Percentiles rank a stretch among this genome's conserved stretches.
phyloP scores from a whole-genome alignment of 2,329 filamentous ascomycete species.

The Xylariaceae sp. region DNA sequence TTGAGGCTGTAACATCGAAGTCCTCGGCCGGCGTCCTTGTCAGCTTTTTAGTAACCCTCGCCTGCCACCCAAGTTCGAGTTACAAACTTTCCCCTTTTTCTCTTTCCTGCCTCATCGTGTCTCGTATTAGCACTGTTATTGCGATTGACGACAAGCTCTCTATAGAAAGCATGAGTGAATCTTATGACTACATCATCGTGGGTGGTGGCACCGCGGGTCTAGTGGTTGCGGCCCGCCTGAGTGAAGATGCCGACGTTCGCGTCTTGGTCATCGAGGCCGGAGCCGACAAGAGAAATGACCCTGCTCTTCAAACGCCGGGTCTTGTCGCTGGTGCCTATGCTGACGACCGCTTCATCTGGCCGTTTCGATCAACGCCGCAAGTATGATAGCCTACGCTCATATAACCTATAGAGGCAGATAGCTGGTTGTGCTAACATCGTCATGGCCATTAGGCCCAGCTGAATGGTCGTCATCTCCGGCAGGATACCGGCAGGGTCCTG shows the following conservation, averaged over 20 bases:
- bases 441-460: slow-evolving; percentile 30
- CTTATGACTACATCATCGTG: slow-evolving; percentile 55
- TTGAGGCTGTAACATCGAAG: slow-evolving; percentile 13
- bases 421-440: slow-evolving; percentile 8
- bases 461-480: slow-evolving; percentile 40
- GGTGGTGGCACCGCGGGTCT: slow-evolving; percentile 58
- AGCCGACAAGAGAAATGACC: slow-evolving; percentile 41
- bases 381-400: slow-evolving; percentile 23
- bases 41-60: slow-evolving; percentile 17
- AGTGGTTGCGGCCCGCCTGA: slow-evolving; percentile 51
- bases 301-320: slow-evolving; percentile 46
- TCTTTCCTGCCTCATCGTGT: neutral
- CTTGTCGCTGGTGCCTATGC: slow-evolving; percentile 32
- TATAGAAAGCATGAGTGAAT: slow-evolving; percentile 27
- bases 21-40: slow-evolving; percentile 15
- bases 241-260: slow-evolving; percentile 42
- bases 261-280: slow-evolving; percentile 51
- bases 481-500: slow-evolving; percentile 43
- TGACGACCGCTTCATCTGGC: slow-evolving; percentile 48
- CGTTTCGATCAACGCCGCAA: slow-evolving; percentile 45
- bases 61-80: slow-evolving; percentile 1
- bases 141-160: neutral
- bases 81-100: neutral
- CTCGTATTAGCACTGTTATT: neutral
- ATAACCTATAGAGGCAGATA: neutral